Percentiles rank a stretch among this genome's conserved stretches.
Conservation (phyloP, 129 eudicot species). For the Flaveria robusta region DNA sequence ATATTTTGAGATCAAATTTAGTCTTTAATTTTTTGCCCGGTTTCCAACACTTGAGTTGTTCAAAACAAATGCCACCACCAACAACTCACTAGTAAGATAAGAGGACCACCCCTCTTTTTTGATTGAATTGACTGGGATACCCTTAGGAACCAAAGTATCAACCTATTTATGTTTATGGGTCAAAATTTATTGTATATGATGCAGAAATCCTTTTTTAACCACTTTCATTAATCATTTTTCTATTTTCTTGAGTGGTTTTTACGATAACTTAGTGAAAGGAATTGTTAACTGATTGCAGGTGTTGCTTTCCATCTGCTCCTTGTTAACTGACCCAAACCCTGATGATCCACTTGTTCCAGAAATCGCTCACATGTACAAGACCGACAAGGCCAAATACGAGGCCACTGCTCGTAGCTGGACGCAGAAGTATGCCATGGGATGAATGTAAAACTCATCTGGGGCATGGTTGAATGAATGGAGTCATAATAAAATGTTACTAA, state of each 20-base stretch:
- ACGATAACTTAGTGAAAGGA: background rate
- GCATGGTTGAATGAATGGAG: constrained; percentile 13
- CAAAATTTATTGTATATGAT: background rate
- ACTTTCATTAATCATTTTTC: background rate
- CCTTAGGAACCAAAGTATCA: background rate
- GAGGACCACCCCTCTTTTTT: no score
- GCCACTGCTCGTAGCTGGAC: constrained; percentile 85
- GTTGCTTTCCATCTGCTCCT: constrained; percentile 65
- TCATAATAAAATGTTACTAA: constrained; percentile 35
- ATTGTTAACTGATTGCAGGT: constrained; percentile 40
- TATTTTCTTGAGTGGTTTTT: background rate
- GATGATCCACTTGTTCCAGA: constrained; percentile 77
- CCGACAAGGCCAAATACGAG: constrained; percentile 61
- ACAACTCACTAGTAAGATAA: no score
- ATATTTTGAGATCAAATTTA: no score
- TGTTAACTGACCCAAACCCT: constrained; percentile 74
- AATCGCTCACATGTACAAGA: constrained; percentile 80
- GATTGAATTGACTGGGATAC: no score
- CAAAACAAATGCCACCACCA: background rate
- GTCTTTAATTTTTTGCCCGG: no score
- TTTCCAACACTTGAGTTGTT: background rate
- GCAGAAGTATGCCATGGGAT: constrained; percentile 74
- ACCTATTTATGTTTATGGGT: background rate
- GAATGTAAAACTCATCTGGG: background rate
- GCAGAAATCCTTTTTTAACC: background rate